phyloP scores from a whole-genome alignment of 1,284 basidiomycete species.

The Ceratobasidium sp. region DNA sequence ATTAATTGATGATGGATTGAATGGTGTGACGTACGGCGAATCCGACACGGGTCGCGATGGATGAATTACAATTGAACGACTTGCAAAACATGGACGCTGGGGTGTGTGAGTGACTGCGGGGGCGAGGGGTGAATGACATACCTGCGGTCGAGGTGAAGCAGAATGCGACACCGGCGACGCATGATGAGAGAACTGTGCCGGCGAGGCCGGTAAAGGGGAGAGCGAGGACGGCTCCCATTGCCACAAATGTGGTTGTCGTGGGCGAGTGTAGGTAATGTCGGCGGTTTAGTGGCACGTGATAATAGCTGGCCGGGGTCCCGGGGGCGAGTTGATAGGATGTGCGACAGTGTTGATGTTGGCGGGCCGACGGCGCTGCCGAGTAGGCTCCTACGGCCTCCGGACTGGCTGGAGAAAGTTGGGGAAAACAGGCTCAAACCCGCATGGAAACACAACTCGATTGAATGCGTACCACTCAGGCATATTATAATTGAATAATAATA shows the following conservation, averaged over 20 bases:
- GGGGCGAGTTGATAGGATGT: neutral
- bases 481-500: neutral
- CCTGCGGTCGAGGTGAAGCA: conserved; percentile 85
- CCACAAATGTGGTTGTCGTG: conserved; percentile 40
- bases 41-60: conserved; percentile 95
- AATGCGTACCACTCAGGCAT: too few species aligned
- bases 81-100: conserved; percentile 96
- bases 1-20: neutral
- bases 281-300: conserved; percentile 19
- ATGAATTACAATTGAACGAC: conserved; percentile 98
- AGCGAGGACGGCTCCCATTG: conserved; percentile 83
- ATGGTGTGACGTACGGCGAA: conserved; percentile 72
- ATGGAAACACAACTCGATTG: too few species aligned
- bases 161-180: conserved; percentile 80
- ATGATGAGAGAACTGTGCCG: conserved; percentile 78
- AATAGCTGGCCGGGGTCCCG: neutral
- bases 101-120: conserved; percentile 37
- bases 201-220: conserved; percentile 84
- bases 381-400: neutral
- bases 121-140: conserved; percentile 43
- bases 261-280: conserved; percentile 11
- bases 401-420: neutral
- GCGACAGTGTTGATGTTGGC: neutral
- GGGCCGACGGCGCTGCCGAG: neutral
- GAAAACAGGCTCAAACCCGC: too few species aligned